These are phyloP conservation scores for Herpotrichia juniperi DNA, from an alignment of 2,329 filamentous ascomycete genomes.

Conservation along the genomic window DNA sequence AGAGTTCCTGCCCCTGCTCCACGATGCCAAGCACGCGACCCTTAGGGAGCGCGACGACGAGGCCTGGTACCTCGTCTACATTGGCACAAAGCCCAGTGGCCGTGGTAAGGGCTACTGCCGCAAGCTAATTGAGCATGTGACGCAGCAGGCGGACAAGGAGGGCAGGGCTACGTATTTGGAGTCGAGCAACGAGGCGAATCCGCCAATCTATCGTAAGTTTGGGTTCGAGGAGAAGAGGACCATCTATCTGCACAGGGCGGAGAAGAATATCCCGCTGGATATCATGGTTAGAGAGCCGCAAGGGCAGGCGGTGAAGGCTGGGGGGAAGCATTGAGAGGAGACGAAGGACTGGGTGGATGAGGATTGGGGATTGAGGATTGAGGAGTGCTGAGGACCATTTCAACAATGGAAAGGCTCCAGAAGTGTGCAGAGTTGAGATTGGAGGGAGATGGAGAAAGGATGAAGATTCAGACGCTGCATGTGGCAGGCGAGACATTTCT, in stretches of 20 bases:
- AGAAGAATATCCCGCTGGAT: conserved; percentile 67
- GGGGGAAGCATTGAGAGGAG: conserved; percentile 5
- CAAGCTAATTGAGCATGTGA: conserved; percentile 74
- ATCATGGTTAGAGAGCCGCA: conserved; percentile 81
- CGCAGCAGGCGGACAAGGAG: conserved; percentile 68
- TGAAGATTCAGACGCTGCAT: background rate
- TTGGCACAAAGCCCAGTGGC: conserved; percentile 75
- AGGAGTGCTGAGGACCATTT: conserved; percentile 9
- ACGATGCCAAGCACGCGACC: conserved; percentile 72
- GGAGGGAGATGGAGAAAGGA: background rate
- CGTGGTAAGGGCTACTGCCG: conserved; percentile 75
- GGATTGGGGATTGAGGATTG: conserved; percentile 3
- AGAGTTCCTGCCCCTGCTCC: conserved; percentile 77
- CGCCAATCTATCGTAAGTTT: conserved; percentile 74
- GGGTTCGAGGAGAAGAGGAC: conserved; percentile 72
- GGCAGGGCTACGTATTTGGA: conserved; percentile 77
- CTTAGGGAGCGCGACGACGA: conserved; percentile 70
- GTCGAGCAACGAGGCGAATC: conserved; percentile 72
- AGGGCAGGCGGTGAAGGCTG: conserved; percentile 23
- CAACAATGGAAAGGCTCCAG: conserved; percentile 13
- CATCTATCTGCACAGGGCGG: conserved; percentile 66
- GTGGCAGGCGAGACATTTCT: conserved; percentile 4
- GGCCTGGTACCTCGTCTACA: conserved; percentile 83
- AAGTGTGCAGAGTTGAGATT: background rate
- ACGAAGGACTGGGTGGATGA: conserved; percentile 7